Evolutionary conservation across 352 stramenopile species (phyloP), one percentile per base, ranked within the genome.

Genomic region (Globisporangium solare): DNA sequence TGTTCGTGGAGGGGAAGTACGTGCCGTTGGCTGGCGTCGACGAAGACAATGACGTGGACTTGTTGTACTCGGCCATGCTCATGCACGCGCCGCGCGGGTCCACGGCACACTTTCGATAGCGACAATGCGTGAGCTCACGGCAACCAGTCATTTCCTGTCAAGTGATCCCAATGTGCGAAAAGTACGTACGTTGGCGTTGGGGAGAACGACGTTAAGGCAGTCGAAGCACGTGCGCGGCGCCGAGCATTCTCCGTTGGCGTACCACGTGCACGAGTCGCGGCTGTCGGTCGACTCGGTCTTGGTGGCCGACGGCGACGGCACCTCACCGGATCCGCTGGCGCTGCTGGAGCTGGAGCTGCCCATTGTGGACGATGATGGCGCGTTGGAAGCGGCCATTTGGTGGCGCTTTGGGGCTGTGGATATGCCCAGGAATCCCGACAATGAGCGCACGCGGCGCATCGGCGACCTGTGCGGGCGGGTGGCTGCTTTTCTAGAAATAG

Each of bases 191-290:
- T 56, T 18, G 18, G 21, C 15, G 24, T n/a, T 46, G 7, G 56
- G 54, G 37, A 61, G 49, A 22, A 24, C 39, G 39, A 68, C 62
- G 49, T 88, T 88, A 0, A 88, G 64, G 46, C 77, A 88, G 62
- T 86, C 71, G 61, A 68, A 74, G 63, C 77, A 88, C 24, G 66
- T 74, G 41, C 74, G 73, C 14, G 74, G 75, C 31, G 53, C 70
- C 73, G 21, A 47, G 47, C 18, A 81, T 24, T 15, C 47, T 66
- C 47, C 0, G 60, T 41, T 49, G 17, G 15, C 55, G 41, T 78
- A 73, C 70, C 70, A 78, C 50, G 43, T 68, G 48, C 70, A 78
- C 27, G 66, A 66, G 45, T 78, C 63, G 2, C 45, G 41, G 46
- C 63, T 69, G 3, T 45, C 60, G 43, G 62, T 74, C 6, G 31